These are phyloP conservation scores for Naganishia vaughanmartiniae DNA, from an alignment of 768 basidiomycete genomes.

Conservation along the genomic window DNA sequence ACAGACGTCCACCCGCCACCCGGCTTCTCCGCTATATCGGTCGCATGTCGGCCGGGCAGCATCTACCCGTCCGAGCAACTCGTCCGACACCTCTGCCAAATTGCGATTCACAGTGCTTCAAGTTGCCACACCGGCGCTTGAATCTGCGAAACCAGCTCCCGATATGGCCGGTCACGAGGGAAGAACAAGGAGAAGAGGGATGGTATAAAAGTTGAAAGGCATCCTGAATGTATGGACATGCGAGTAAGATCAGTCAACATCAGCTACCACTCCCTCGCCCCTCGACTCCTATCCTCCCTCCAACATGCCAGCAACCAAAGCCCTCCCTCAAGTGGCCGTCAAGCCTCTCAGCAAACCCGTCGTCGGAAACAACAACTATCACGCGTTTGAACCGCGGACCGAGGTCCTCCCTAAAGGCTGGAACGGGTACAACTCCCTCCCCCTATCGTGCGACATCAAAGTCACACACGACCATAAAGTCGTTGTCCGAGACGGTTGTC, in stretches of 20 bases:
- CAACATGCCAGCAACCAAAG: constrained; percentile 1
- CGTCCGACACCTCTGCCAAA: background rate
- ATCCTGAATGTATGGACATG: background rate
- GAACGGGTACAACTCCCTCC: constrained; percentile 8
- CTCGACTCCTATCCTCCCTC: background rate
- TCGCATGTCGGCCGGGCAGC: too few relatives aligned
- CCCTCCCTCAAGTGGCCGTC: background rate
- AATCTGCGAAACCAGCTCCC: too few relatives aligned
- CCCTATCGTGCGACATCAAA: background rate
- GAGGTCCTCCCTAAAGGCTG: constrained; percentile 2
- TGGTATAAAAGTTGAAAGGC: background rate
- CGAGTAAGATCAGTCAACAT: background rate
- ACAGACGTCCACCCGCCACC: too few relatives aligned
- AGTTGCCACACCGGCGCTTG: too few relatives aligned
- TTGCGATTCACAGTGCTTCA: background rate
- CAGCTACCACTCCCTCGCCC: background rate
- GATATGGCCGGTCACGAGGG: too few relatives aligned
- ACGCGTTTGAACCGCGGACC: background rate
- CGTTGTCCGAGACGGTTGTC: constrained; percentile 7
- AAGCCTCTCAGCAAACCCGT: background rate
- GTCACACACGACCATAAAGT: constrained; percentile 12
- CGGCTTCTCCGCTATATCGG: too few relatives aligned
- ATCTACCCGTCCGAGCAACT: too few relatives aligned
- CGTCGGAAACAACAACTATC: constrained; percentile 1
- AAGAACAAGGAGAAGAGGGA: too few relatives aligned